A percentile compares a stretch with the other conserved stretches of the same genome.
Evolutionary conservation across 1,284 basidiomycete genomes (phyloP).

Genomic region (Takashimella koratensis): DNA sequence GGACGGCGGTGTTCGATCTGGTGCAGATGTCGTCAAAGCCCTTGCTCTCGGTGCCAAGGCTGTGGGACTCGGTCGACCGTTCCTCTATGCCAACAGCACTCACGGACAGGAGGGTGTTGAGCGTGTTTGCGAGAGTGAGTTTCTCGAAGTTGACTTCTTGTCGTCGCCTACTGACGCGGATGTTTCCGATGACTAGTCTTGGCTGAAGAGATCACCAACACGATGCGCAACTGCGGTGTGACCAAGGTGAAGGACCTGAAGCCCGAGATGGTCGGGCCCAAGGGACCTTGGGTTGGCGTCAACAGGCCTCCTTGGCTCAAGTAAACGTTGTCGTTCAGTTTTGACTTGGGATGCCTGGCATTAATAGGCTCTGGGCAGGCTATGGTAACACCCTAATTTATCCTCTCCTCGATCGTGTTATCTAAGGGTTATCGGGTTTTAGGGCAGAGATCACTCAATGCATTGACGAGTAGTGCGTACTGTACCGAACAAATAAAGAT

Average conservation of each 20-base stretch:
- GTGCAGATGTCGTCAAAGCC: constrained; percentile 58
- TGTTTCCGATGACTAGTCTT: constrained; percentile 46
- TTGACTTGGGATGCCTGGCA: too few relatives aligned
- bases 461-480: too few relatives aligned
- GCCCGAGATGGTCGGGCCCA: constrained; percentile 67
- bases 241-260: constrained; percentile 58
- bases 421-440: too few relatives aligned
- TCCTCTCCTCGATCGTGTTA: too few relatives aligned
- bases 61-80: constrained; percentile 56
- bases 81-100: constrained; percentile 55
- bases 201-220: constrained; percentile 54
- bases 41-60: constrained; percentile 57
- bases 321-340: not conserved
- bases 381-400: too few relatives aligned
- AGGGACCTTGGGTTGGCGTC: constrained; percentile 43
- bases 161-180: constrained; percentile 8
- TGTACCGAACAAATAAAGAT: too few relatives aligned
- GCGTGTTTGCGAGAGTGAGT: constrained; percentile 52
- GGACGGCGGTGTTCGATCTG: constrained; percentile 56
- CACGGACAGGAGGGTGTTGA: constrained; percentile 55
- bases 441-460: too few relatives aligned
- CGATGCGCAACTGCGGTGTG: constrained; percentile 55
- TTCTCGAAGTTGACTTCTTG: not conserved
- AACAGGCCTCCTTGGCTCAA: constrained; percentile 35
- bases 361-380: too few relatives aligned